Conservation (phyloP, 2,329 filamentous ascomycete species). For the Epichloe sibirici region DNA sequence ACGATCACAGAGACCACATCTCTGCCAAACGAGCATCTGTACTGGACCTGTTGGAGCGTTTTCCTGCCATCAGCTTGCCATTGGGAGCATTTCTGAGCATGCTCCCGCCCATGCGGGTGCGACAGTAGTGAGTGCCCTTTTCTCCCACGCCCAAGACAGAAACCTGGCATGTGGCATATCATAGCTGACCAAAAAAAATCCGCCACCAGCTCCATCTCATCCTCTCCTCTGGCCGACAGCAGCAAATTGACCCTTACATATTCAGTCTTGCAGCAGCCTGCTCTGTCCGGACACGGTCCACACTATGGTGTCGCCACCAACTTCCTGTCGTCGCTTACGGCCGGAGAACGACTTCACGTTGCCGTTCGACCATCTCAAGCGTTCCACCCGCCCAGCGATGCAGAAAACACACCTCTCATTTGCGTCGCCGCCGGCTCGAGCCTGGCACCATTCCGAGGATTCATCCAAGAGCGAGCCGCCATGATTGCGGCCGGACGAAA, state of each 20-base stretch:
- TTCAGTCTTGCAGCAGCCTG: slow-evolving; percentile 46
- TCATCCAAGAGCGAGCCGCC: slow-evolving; percentile 47
- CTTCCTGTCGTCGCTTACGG: slow-evolving; percentile 40
- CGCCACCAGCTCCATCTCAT: slow-evolving; percentile 50
- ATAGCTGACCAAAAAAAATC: background rate
- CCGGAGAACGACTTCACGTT: slow-evolving; percentile 35
- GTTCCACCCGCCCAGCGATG: slow-evolving; percentile 36
- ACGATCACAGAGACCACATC: slow-evolving; percentile 35
- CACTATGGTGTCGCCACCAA: slow-evolving; percentile 49
- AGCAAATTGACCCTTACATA: slow-evolving; percentile 54
- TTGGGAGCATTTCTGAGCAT: slow-evolving; percentile 57
- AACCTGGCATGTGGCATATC: no score
- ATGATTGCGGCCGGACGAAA: slow-evolving; percentile 35
- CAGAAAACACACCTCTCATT: slow-evolving; percentile 35
- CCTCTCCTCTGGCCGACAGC: slow-evolving; percentile 51
- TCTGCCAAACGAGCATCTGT: slow-evolving; percentile 47
- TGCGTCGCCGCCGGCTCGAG: slow-evolving; percentile 42
- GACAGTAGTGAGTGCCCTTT: slow-evolving; percentile 44
- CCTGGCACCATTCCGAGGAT: slow-evolving; percentile 50
- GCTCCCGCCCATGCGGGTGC: slow-evolving; percentile 63
- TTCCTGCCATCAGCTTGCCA: slow-evolving; percentile 45
- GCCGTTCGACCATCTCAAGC: slow-evolving; percentile 30
- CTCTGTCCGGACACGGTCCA: slow-evolving; percentile 35
- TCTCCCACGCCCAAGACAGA: background rate
- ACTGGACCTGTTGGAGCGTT: slow-evolving; percentile 57